Evolutionary conservation across 1,139 yeast genomes (phyloP).

Genomic region (Protomyces gravidus): DNA sequence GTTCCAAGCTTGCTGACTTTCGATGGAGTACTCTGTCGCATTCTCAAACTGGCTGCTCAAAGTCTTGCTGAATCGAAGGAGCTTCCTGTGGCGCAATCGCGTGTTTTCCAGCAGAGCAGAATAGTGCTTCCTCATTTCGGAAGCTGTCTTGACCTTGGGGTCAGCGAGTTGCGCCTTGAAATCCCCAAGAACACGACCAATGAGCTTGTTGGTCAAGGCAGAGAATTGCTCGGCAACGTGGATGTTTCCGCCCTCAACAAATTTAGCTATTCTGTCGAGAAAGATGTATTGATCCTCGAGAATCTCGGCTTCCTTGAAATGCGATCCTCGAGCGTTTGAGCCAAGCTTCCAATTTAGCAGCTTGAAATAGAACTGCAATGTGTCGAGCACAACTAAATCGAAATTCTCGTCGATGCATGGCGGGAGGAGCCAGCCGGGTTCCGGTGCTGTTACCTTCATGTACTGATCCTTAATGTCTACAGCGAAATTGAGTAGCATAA

Average conservation of each 20-base stretch:
- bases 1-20: conserved; percentile 46
- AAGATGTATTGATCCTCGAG: conserved; percentile 60
- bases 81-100: conserved; percentile 78
- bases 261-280: conserved; percentile 65
- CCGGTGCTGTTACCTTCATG: conserved; percentile 62
- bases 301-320: conserved; percentile 87
- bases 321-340: conserved; percentile 66
- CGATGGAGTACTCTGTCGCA: conserved; percentile 63
- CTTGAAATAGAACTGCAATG: conserved; percentile 67
- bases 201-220: conserved; percentile 59
- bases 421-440: conserved; percentile 70
- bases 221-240: conserved; percentile 71
- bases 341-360: conserved; percentile 70
- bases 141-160: conserved; percentile 53
- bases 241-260: conserved; percentile 78
- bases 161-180: conserved; percentile 66
- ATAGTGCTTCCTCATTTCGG: conserved; percentile 74
- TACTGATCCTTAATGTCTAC: conserved; percentile 68
- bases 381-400: conserved; percentile 67
- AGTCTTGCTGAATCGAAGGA: conserved; percentile 69
- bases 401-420: conserved; percentile 65
- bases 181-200: conserved; percentile 65
- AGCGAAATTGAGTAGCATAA: conserved; percentile 70
- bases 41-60: conserved; percentile 72
- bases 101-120: conserved; percentile 77